Evolutionary conservation across 1,284 basidiomycete species (phyloP).

Genomic region (Thelephora terrestris): DNA sequence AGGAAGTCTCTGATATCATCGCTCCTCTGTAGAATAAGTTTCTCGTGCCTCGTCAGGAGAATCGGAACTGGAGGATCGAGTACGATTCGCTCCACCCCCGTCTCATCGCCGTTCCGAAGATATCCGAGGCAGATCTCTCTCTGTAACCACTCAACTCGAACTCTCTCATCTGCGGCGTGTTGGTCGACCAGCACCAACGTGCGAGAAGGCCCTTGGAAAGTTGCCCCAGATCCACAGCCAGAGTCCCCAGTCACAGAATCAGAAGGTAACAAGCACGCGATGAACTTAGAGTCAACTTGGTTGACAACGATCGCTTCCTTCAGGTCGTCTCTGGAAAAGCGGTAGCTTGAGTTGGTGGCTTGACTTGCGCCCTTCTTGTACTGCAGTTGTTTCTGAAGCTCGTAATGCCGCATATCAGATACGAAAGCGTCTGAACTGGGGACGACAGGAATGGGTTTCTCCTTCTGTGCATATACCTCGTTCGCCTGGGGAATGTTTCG

Average conservation of each 20-base stretch:
- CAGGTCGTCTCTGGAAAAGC: conserved; percentile 46
- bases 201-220: background rate
- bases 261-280: conserved; percentile 50
- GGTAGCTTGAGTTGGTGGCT: conserved; percentile 4
- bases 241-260: conserved; percentile 3
- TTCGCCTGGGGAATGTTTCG: conserved; percentile 32
- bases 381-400: background rate
- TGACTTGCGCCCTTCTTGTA: background rate
- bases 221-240: conserved; percentile 5
- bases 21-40: conserved; percentile 33
- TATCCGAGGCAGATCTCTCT: conserved; percentile 61
- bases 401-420: background rate
- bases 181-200: conserved; percentile 84
- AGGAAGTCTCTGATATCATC: conserved; percentile 38
- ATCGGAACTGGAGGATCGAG: conserved; percentile 45
- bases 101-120: conserved; percentile 25
- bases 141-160: conserved; percentile 80
- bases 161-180: conserved; percentile 90
- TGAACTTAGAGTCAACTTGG: conserved; percentile 87
- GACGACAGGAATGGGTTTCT: conserved; percentile 36
- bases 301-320: conserved; percentile 48
- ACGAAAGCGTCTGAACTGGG: conserved; percentile 15
- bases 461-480: conserved; percentile 33
- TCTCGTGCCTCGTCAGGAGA: conserved; percentile 57
- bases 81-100: conserved; percentile 26